Evolutionary conservation across 2,329 filamentous ascomycete species (phyloP), one percentile per base, ranked within the genome.

Genomic region (Drechslerella dactyloides): DNA sequence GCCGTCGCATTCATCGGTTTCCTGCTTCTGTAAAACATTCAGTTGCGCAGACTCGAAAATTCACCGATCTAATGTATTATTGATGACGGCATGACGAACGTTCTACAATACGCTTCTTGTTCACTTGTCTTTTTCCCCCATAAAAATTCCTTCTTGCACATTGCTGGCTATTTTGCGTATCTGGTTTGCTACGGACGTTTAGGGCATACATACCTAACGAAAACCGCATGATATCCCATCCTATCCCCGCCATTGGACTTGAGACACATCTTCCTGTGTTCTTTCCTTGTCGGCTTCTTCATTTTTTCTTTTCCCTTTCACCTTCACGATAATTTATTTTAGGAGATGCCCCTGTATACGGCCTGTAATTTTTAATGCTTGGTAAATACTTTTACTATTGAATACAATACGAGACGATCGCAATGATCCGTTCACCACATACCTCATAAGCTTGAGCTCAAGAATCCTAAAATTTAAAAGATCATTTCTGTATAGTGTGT

Each of bases 351-450:
- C 24, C 13, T 37, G 24, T 35, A n/a, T 48, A 37, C 30, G 19
- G 55, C 40, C 63, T 69, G 65, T 69, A 69, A 69, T 69, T 62
- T 69, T 62, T 69, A 62, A 69, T 63, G 50, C 27, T 60, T 55
- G 40, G 64, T 62, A 69, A 53, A 62, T 62, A 68, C 37, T 19
- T 33, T 27, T 42, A 17, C 50, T 57, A 11, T 23, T 35, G 42
- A 21, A 19, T 24, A 23, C 37, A 24, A 55, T 53, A 24, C n/a
- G 13, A 3, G 17, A 54, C n/a, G 27, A 33, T 8, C 27, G n/a
- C n/a, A n/a, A n/a, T n/a, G n/a, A n/a, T n/a, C n/a, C n/a, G n/a
- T n/a, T n/a, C 27, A 33, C 27, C 8, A 33, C 27, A 33, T 33
- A 33, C 27, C 8, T 33, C 27, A 33, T 33, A n/a, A n/a, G n/a